Evolutionary conservation across 2,329 filamentous ascomycete species (phyloP).

Genomic region (Colletotrichum zoysiae): DNA sequence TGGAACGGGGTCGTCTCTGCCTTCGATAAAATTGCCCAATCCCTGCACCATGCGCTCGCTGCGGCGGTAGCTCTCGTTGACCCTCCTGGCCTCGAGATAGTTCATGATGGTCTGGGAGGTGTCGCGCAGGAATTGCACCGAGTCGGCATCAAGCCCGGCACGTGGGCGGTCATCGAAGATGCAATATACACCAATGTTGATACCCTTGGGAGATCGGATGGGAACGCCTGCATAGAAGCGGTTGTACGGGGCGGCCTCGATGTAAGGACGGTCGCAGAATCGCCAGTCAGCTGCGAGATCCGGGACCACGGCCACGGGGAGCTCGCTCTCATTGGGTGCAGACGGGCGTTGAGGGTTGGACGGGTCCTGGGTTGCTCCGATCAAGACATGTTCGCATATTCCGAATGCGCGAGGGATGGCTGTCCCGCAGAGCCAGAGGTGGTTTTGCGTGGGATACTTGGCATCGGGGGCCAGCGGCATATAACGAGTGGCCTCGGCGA

Average conservation of each 20-base stretch:
- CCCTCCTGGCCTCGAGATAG: constrained; percentile 53
- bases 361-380: constrained; percentile 14
- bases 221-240: constrained; percentile 59
- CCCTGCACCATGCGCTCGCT: constrained; percentile 55
- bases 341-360: constrained; percentile 5
- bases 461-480: constrained; percentile 51
- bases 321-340: constrained; percentile 24
- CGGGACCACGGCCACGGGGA: constrained; percentile 52
- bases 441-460: constrained; percentile 23
- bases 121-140: constrained; percentile 47
- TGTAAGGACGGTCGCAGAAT: constrained; percentile 48
- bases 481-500: constrained; percentile 63
- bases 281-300: constrained; percentile 51
- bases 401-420: constrained; percentile 48
- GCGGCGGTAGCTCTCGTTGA: constrained; percentile 49
- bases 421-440: constrained; percentile 47
- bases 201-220: constrained; percentile 54
- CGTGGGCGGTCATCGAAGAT: constrained; percentile 48
- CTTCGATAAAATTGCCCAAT: constrained; percentile 53
- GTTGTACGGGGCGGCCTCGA: constrained; percentile 44
- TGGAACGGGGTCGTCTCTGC: constrained; percentile 41
- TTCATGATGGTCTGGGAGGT: constrained; percentile 53
- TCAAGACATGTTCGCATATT: constrained; percentile 49
- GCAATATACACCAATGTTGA: constrained; percentile 59
- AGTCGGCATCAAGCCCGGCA: constrained; percentile 46